Evolutionary conservation across 805 yeast genomes (phyloP), one percentile per base, ranked within the genome.

Genomic region (Kuraishia hungarica): DNA sequence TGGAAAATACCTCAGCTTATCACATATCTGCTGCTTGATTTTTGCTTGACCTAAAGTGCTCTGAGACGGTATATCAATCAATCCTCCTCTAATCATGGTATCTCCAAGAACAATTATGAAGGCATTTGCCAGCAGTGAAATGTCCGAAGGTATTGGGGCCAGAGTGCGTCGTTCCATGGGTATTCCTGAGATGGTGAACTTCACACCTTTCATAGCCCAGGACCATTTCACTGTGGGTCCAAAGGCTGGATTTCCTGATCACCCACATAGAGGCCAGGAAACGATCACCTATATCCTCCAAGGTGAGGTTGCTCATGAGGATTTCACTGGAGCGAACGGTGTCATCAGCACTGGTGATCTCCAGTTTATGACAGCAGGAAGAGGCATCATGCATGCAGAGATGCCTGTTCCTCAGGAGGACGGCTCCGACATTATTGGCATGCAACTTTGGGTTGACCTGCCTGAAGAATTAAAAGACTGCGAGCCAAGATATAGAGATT

Each of bases 311-410:
- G 86, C 88, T 4, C 96, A 87, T 65, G 91, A 86, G 65, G 97
- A 91, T 67, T 89, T 90, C 70, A 87, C 96, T 1, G 96, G 96
- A 1, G 72, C 86, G 13, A 77, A 79, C 53, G 97, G 96, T 55
- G 75, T 88, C 8, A 71, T 91, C 53, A 76, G 79, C 58, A 81
- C 89, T 8, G 97, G 96, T 55, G 97, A 90, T 67, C 74, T 90
- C 60, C 97, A 90, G 68, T 89, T 89, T 68, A 90, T 90, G 97
- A 90, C 96, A 26, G 96, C 97, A 4, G 96, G 96, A 57, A 80
- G 78, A 62, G 97, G 94, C 53, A 82, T 89, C 46, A 87, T 87
- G 54, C 97, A 89, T 67, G 80, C 90, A 2, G 97, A 90, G 65
- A 89, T 89, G 82, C 96, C 96, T 10, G 84, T 83, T 43, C 43